These are phyloP conservation scores for Capsella rubella DNA, from an alignment of 441 rosid species.

Conservation along the genomic window DNA sequence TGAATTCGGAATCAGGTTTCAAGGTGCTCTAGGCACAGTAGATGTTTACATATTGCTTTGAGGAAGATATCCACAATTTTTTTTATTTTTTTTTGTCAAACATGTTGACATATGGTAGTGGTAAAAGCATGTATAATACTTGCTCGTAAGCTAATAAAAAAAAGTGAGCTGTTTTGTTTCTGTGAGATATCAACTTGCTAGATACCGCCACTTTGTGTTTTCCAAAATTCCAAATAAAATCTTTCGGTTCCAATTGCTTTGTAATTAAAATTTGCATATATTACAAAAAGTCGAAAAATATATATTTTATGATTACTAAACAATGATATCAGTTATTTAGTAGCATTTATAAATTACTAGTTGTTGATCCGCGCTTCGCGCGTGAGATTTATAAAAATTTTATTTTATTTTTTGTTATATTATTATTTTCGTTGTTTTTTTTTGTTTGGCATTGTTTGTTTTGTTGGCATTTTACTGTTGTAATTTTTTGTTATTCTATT, in stretches of 20 bases:
- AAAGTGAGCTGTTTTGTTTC: slow-evolving; percentile 17
- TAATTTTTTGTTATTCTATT: no score
- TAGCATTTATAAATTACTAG: neutral
- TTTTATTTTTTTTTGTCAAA: neutral
- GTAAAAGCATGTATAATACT: neutral
- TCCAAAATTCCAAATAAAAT: neutral
- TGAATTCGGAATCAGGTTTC: slow-evolving; percentile 3
- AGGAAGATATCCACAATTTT: neutral
- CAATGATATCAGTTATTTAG: neutral
- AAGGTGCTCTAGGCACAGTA: slow-evolving; percentile 15
- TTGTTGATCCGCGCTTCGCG: no score
- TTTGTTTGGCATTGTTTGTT: no score
- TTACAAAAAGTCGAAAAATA: neutral
- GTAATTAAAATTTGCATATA: neutral
- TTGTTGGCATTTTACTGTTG: no score
- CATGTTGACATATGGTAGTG: slow-evolving; percentile 16
- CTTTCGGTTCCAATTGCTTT: neutral
- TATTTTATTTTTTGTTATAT: no score
- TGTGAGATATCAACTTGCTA: slow-evolving; percentile 33
- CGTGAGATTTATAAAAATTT: no score
- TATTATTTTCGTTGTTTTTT: no score
- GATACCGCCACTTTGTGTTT: slow-evolving; percentile 9
- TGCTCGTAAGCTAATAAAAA: slow-evolving; percentile 6
- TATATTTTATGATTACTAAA: neutral
- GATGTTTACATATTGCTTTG: slow-evolving; percentile 6